These are phyloP conservation scores for Aristolochia fimbriata DNA, from an alignment of 164 flowering plant species.

Conservation along the genomic window DNA sequence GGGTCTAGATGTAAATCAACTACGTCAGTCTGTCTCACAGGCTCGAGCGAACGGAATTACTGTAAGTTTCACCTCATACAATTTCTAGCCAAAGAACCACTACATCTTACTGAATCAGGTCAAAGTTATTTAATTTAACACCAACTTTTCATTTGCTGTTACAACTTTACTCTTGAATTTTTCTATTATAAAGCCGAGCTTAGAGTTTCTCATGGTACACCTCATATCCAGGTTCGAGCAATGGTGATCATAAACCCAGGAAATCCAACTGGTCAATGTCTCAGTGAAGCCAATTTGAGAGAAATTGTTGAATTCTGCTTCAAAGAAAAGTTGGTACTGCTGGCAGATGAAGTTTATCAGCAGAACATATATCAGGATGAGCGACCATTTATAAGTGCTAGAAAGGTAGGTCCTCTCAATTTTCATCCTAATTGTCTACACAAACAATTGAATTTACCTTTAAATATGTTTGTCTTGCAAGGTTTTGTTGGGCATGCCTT, in stretches of 20 bases:
- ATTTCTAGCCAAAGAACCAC: background rate
- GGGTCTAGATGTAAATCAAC: constrained; percentile 82
- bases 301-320: constrained; percentile 64
- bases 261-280: constrained; percentile 96
- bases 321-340: constrained; percentile 65
- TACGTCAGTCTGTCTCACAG: constrained; percentile 59
- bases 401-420: constrained; percentile 48
- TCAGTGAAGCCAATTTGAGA: constrained; percentile 71
- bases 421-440: no score
- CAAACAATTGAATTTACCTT: background rate
- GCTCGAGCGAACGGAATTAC: constrained; percentile 76
- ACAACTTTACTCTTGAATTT: background rate
- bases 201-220: background rate
- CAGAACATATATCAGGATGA: constrained; percentile 94
- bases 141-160: background rate
- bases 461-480: constrained; percentile 12
- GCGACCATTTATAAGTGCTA: constrained; percentile 85
- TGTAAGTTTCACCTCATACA: constrained; percentile 28
- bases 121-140: background rate
- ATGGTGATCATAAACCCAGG: constrained; percentile 99
- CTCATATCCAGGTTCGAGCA: constrained; percentile 60
- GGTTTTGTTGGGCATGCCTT: constrained; percentile 86
- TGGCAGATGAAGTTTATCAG: constrained; percentile 98
- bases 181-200: no score
- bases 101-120: background rate